phyloP scores from a whole-genome alignment of 176 grass and related monocot species.

The Echinochloa phyllopogon region DNA sequence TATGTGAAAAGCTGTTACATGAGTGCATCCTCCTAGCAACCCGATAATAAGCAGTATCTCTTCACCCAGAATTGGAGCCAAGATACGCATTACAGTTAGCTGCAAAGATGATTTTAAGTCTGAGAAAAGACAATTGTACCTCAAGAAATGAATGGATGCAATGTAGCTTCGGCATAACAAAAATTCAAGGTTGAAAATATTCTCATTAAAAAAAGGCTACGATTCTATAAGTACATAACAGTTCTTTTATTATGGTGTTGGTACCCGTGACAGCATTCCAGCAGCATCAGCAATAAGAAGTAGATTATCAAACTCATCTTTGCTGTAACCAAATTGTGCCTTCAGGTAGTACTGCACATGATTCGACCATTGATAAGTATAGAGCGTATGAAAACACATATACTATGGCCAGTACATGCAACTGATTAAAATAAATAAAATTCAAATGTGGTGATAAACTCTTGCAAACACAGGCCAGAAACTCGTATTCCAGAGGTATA shows the following conservation, averaged over 20 bases:
- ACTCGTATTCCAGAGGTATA: neutral
- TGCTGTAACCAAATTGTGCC: constrained; percentile 86
- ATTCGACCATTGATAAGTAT: constrained; percentile 6
- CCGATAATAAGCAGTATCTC: constrained; percentile 80
- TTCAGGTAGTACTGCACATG: constrained; percentile 87
- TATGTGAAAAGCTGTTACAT: constrained; percentile 58
- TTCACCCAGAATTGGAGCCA: constrained; percentile 73
- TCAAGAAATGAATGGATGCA: neutral
- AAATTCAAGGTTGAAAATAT: neutral
- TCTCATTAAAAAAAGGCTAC: too few relatives aligned
- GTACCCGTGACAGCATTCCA: constrained; percentile 85
- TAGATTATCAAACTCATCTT: constrained; percentile 89
- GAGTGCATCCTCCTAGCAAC: constrained; percentile 68
- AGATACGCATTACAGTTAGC: constrained; percentile 83
- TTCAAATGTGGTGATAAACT: neutral
- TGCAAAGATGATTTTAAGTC: constrained; percentile 43
- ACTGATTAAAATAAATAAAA: neutral
- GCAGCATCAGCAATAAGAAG: constrained; percentile 63
- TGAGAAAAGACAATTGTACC: constrained; percentile 9
- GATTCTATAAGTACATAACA: neutral
- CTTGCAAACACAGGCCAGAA: neutral
- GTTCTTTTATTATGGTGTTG: neutral
- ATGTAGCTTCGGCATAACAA: neutral
- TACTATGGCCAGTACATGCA: neutral
- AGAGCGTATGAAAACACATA: neutral